Base-by-base conservation (phyloP, 1,284 basidiomycete species). In the Papiliotrema fonsecae region DNA sequence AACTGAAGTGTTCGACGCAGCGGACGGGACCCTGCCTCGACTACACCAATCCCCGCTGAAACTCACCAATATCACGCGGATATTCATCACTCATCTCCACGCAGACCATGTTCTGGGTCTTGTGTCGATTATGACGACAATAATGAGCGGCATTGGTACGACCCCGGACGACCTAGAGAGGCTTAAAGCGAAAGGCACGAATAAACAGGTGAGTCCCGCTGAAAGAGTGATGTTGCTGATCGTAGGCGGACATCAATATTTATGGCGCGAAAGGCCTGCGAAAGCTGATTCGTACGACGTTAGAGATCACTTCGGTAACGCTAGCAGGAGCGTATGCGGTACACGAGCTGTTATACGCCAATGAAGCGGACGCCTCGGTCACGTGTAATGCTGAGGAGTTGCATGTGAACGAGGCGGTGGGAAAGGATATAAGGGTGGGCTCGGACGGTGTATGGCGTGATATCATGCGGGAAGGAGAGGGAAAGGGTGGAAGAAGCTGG, bases 41-140 rank as follows among this genome's bases (percentile, higher is more conserved):
- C 66, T 96, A 4, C 73, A 56, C 81, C 87, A 75, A 79, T 82
- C 75, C 81, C 82, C 66, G 51, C 56, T 85, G 37, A 80, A 78
- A 53, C 72, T 82, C 38, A 75, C 74, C 31, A 82, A 77, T 50
- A 77, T 92, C 36, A 76, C 76, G 13, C 86, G 85, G 59, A 81
- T 92, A 32, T 91, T 93, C 71, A 78, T 93, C 48, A 93, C 91
- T 0, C 91, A 93, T 62, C 84, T 93, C 82, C 91, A 94, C 64
- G 87, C 82, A 26, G 87, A 90, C 70, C 88, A 92, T 71, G 79
- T 83, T 32, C 83, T 89, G 77, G 89, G 88, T 7, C 77, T 89
- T 24, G 79, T 87, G 22, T 82, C 87, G 1, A 75, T 92, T 40
- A 75, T 92, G 46, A 79, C 83, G 36, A 82, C 80, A 56, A 64